These are phyloP conservation scores for Geotrichum aggregatum DNA, from an alignment of 1,139 yeast genomes.

Conservation along the genomic window DNA sequence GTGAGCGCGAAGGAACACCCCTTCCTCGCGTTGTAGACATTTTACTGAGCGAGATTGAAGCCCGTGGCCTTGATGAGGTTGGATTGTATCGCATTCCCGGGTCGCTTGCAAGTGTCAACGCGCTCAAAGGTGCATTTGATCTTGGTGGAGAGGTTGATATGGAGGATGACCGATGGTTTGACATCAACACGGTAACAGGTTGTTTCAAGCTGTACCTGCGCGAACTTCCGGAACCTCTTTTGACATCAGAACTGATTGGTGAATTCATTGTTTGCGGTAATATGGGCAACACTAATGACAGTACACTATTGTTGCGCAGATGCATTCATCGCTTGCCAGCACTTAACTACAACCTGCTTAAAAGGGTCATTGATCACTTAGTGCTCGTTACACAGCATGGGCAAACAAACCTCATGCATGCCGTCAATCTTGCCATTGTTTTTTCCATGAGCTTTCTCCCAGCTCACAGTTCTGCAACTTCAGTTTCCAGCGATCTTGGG, in stretches of 20 bases:
- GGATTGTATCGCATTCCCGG: slow-evolving; percentile 93
- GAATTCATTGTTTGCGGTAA: slow-evolving; percentile 42
- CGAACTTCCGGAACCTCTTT: slow-evolving; percentile 82
- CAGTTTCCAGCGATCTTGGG: slow-evolving; percentile 34
- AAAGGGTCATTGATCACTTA: slow-evolving; percentile 65
- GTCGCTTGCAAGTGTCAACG: slow-evolving; percentile 70
- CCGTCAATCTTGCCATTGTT: slow-evolving; percentile 77
- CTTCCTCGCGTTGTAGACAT: slow-evolving; percentile 65
- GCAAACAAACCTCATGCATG: slow-evolving; percentile 67
- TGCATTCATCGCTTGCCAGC: slow-evolving; percentile 55
- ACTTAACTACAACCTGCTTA: slow-evolving; percentile 63
- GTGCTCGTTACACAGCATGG: slow-evolving; percentile 53
- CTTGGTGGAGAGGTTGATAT: slow-evolving; percentile 61
- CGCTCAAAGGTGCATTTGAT: slow-evolving; percentile 70
- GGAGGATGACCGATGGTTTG: slow-evolving; percentile 67
- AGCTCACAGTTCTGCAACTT: slow-evolving; percentile 25
- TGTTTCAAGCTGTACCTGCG: slow-evolving; percentile 80
- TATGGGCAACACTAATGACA: slow-evolving; percentile 26
- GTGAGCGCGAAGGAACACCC: slow-evolving; percentile 60
- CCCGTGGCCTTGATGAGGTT: slow-evolving; percentile 80
- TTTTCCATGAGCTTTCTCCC: slow-evolving; percentile 57
- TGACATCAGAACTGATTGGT: slow-evolving; percentile 57
- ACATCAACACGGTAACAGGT: slow-evolving; percentile 85
- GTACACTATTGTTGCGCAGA: slow-evolving; percentile 43
- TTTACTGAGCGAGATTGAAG: slow-evolving; percentile 70